Evolutionary conservation across 1,284 basidiomycete species (phyloP).

Genomic region (Tetrapyrgos nigripes): DNA sequence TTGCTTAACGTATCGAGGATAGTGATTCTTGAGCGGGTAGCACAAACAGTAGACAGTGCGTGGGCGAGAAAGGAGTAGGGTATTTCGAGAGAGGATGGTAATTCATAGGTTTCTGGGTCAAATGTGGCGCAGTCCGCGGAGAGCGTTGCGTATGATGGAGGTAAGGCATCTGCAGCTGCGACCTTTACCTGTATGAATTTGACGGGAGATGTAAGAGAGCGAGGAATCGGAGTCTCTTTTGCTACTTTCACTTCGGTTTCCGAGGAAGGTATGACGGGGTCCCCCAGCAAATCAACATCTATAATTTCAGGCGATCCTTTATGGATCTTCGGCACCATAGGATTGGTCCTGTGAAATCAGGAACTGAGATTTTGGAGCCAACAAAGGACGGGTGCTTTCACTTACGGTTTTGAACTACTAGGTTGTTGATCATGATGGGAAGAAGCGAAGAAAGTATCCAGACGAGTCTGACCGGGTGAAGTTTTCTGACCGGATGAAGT

Average conservation of each 20-base stretch:
- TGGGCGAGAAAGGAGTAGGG: constrained; percentile 88
- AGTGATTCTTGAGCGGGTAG: constrained; percentile 82
- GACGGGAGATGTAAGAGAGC: background rate
- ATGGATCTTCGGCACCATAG: background rate
- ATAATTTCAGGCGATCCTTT: constrained; percentile 10
- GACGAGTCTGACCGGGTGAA: constrained; percentile 1
- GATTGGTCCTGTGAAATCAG: background rate
- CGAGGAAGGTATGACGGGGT: background rate
- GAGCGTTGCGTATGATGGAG: background rate
- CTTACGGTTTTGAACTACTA: background rate
- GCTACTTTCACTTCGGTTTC: background rate
- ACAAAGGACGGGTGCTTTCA: background rate
- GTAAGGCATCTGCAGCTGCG: background rate
- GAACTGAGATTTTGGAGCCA: background rate
- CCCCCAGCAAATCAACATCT: constrained; percentile 18
- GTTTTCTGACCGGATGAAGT: no score
- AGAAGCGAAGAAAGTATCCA: constrained; percentile 12
- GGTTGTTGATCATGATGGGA: background rate
- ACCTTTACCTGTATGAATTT: constrained; percentile 2
- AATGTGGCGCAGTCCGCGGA: constrained; percentile 41
- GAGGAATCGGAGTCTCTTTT: background rate
- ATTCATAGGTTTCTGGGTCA: constrained; percentile 40
- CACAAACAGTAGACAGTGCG: constrained; percentile 74
- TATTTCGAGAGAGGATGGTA: constrained; percentile 32
- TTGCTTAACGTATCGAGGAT: constrained; percentile 88